Evolutionary conservation across 257 asterid species (phyloP).

Genomic region (Agastache rugosa): DNA sequence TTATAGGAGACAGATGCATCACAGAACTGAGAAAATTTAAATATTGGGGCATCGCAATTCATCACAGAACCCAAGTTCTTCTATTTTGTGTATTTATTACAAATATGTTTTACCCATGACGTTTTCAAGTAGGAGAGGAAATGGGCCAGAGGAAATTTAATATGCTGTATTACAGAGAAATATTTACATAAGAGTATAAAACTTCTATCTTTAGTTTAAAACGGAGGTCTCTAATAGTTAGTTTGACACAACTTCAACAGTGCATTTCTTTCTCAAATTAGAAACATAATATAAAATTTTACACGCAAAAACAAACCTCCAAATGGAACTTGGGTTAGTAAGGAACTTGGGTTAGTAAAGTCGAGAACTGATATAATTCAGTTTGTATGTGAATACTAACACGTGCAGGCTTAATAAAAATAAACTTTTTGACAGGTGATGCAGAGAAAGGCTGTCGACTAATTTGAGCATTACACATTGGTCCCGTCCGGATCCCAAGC

Average conservation of each 20-base stretch:
- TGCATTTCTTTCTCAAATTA: neutral
- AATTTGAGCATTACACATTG: neutral
- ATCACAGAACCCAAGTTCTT: neutral
- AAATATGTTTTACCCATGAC: neutral
- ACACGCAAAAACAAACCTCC: neutral
- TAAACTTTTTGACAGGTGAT: no score
- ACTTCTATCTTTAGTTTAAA: neutral
- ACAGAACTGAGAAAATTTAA: conserved; percentile 2
- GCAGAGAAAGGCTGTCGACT: neutral
- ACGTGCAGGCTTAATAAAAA: neutral
- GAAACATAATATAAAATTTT: neutral
- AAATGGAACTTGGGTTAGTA: neutral
- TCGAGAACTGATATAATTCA: neutral
- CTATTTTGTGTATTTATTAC: neutral
- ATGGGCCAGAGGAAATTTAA: neutral
- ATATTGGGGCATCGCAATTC: neutral
- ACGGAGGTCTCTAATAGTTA: neutral
- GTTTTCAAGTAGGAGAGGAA: neutral
- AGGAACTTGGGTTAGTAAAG: no score
- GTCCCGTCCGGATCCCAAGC: neutral
- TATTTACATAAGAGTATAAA: neutral
- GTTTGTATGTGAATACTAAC: neutral
- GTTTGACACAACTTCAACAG: neutral
- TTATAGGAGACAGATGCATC: neutral
- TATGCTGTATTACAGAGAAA: neutral